Evolutionary conservation across 169 alveolate species (phyloP).

Genomic region (Plasmodium inui): DNA sequence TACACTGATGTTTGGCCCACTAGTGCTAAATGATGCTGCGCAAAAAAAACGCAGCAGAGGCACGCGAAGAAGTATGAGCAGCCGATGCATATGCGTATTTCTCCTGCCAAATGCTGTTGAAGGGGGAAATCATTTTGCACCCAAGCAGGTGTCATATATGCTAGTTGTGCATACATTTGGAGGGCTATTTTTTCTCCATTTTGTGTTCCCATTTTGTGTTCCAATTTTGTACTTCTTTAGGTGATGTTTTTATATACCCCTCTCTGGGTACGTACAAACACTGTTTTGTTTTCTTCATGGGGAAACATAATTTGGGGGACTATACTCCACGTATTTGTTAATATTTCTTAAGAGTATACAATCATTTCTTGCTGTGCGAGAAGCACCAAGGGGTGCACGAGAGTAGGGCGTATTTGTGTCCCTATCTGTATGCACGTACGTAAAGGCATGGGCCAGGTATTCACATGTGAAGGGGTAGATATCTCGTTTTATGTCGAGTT

Average conservation of each 20-base stretch:
- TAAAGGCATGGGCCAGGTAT: not conserved
- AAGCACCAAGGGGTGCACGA: not conserved
- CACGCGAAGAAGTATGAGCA: not conserved
- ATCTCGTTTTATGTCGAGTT: not conserved
- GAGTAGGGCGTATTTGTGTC: not conserved
- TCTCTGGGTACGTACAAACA: not conserved
- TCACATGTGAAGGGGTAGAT: not conserved
- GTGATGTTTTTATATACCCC: not conserved
- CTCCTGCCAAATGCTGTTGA: not conserved
- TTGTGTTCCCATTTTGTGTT: not conserved
- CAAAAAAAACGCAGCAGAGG: not conserved
- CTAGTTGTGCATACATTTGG: not conserved
- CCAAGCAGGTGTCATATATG: not conserved
- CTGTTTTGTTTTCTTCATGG: not conserved
- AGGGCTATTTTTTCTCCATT: not conserved
- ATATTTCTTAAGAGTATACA: not conserved
- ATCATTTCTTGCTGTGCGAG: not conserved
- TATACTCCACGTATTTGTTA: not conserved
- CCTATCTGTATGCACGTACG: not conserved
- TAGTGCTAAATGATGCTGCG: not conserved
- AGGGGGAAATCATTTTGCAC: not conserved
- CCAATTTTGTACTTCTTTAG: not conserved
- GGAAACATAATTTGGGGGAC: not conserved
- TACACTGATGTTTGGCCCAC: not conserved
- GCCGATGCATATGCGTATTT: not conserved